These are phyloP conservation scores for Colletotrichum orchidophilum DNA, from an alignment of 2,329 filamentous ascomycete genomes.

Conservation along the genomic window DNA sequence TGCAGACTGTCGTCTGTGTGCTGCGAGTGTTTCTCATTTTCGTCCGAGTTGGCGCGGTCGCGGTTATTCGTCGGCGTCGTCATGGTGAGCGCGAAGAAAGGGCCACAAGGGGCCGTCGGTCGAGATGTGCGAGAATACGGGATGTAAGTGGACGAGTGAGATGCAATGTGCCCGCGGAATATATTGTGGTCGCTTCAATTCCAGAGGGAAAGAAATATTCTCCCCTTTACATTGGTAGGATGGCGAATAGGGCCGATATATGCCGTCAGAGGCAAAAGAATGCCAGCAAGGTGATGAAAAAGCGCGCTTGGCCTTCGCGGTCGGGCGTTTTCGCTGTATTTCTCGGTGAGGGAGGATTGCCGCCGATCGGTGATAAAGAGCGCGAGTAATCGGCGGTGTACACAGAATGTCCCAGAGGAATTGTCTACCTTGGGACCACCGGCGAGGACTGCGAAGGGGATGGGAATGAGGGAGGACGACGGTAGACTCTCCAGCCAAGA, in stretches of 20 bases:
- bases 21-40: conserved; percentile 36
- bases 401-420: not conserved
- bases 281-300: not conserved
- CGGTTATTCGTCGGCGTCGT: conserved; percentile 8
- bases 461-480: not conserved
- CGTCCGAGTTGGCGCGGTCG: conserved; percentile 30
- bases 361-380: not conserved
- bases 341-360: conserved; percentile 1
- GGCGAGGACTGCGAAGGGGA: not conserved
- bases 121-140: not conserved
- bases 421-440: not conserved
- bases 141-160: not conserved
- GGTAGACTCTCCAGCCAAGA: conserved; percentile 1
- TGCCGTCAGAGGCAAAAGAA: not conserved
- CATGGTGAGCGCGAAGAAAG: conserved; percentile 2
- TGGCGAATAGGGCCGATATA: not conserved
- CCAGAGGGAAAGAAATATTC: not conserved
- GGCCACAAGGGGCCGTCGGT: not conserved
- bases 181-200: not conserved
- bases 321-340: conserved; percentile 11
- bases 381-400: not conserved
- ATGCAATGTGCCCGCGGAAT: not conserved
- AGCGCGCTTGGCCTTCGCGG: not conserved
- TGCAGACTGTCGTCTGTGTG: conserved; percentile 33
- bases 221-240: not conserved